Evolutionary conservation across 305 asterid genomes (phyloP).

Genomic region (Fraxinus sp.): DNA sequence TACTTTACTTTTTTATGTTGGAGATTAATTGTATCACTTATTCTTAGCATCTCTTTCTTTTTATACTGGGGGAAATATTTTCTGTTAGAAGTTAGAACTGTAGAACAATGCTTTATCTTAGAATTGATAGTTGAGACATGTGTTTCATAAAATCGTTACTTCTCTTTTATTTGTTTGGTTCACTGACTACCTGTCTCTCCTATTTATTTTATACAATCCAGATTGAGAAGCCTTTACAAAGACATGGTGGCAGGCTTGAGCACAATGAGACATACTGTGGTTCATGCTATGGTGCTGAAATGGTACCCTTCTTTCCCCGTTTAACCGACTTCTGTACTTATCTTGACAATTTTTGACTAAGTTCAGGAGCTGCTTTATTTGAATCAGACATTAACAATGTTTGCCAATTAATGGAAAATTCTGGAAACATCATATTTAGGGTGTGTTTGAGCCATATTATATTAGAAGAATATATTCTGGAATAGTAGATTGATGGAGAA

Average conservation of each 20-base stretch:
- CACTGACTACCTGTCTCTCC: conserved; percentile 5
- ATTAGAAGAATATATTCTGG: too few species aligned
- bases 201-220: conserved; percentile 33
- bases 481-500: too few species aligned
- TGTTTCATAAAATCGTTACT: not conserved
- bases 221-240: conserved; percentile 96
- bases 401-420: conserved; percentile 11
- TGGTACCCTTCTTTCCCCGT: conserved; percentile 41
- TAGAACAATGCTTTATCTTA: not conserved
- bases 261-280: conserved; percentile 94
- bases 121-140: not conserved
- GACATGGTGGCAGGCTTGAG: conserved; percentile 96
- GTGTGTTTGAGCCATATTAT: too few species aligned
- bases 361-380: not conserved
- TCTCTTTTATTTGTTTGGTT: conserved; percentile 14
- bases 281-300: conserved; percentile 95
- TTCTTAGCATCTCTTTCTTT: not conserved
- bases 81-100: conserved; percentile 4
- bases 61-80: not conserved
- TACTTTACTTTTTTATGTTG: not conserved
- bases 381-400: conserved; percentile 6
- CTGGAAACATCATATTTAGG: not conserved
- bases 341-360: conserved; percentile 5
- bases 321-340: conserved; percentile 19
- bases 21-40: not conserved